Percentiles rank a stretch among this genome's conserved stretches.
Conservation (phyloP, 2,329 filamentous ascomycete genomes). For the Westerdykella ornata region DNA sequence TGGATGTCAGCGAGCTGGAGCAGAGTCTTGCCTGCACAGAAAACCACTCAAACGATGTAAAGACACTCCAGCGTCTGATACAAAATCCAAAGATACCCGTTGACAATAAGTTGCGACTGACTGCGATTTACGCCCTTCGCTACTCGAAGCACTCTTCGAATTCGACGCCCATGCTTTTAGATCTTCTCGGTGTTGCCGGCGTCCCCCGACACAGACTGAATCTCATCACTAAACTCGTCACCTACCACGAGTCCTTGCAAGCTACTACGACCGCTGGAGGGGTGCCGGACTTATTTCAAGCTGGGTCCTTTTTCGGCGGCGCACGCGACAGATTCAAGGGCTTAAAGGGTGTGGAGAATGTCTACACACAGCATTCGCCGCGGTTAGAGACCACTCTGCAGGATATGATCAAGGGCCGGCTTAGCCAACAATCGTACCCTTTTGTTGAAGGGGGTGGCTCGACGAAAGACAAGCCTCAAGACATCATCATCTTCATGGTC, state of each 20-base stretch:
- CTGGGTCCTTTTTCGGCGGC: conserved; percentile 77
- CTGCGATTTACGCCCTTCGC: conserved; percentile 89
- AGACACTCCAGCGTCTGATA: conserved; percentile 81
- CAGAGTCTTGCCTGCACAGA: conserved; percentile 96
- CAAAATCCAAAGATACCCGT: conserved; percentile 68
- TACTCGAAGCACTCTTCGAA: conserved; percentile 84
- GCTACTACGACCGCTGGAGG: conserved; percentile 60
- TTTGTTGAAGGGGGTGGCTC: conserved; percentile 84
- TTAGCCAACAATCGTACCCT: conserved; percentile 82
- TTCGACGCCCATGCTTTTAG: conserved; percentile 74
- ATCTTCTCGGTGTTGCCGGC: conserved; percentile 74
- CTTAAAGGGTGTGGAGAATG: conserved; percentile 94
- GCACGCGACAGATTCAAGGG: conserved; percentile 86
- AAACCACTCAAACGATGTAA: conserved; percentile 86
- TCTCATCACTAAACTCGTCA: conserved; percentile 72
- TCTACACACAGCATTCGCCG: conserved; percentile 96
- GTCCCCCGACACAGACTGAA: conserved; percentile 69
- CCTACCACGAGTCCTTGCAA: conserved; percentile 82
- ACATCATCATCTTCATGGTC: conserved; percentile 90
- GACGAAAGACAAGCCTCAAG: conserved; percentile 91
- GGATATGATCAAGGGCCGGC: conserved; percentile 82
- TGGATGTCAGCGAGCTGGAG: conserved; percentile 97
- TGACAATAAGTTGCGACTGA: conserved; percentile 80
- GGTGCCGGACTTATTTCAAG: conserved; percentile 87
- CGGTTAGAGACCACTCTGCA: conserved; percentile 81